These are phyloP conservation scores for Geum urbanum DNA, from an alignment of 306 rosid genomes.

Conservation along the genomic window DNA sequence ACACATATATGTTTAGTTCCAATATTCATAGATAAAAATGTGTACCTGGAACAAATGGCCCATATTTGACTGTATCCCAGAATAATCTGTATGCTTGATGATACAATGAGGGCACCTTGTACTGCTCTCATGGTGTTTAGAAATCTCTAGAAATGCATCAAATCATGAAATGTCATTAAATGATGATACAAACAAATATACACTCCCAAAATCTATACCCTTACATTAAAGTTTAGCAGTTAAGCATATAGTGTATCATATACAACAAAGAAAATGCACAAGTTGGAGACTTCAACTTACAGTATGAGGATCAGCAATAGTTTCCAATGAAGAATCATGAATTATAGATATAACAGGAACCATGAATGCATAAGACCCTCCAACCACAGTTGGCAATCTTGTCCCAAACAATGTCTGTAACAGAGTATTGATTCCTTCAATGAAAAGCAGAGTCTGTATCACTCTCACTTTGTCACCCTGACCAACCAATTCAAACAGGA, in stretches of 20 bases:
- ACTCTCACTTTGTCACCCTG: constrained; percentile 98
- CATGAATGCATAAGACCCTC: constrained; percentile 97
- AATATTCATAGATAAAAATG: background rate
- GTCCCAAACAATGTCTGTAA: constrained; percentile 96
- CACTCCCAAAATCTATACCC: background rate
- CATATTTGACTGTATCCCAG: constrained; percentile 93
- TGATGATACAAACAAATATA: background rate
- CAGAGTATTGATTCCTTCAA: constrained; percentile 90
- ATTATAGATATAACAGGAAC: constrained; percentile 89
- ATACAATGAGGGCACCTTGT: constrained; percentile 86
- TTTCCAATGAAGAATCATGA: constrained; percentile 63
- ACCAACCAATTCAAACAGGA: constrained; percentile 13
- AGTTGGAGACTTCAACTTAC: constrained; percentile 36
- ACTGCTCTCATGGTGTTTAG: constrained; percentile 87
- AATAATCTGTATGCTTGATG: constrained; percentile 90
- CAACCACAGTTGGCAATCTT: constrained; percentile 88
- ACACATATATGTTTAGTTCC: background rate
- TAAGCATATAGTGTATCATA: no score
- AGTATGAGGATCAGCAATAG: constrained; percentile 64
- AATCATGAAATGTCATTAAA: constrained; percentile 18
- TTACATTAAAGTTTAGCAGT: no score
- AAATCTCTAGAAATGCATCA: constrained; percentile 61
- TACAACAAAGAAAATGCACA: background rate
- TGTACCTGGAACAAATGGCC: constrained; percentile 96
- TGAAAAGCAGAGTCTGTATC: constrained; percentile 87